A percentile compares a stretch with the other conserved stretches of the same genome.
These are phyloP conservation scores for Mucuna pruriens DNA, from an alignment of 306 rosid species.

Conservation along the genomic window DNA sequence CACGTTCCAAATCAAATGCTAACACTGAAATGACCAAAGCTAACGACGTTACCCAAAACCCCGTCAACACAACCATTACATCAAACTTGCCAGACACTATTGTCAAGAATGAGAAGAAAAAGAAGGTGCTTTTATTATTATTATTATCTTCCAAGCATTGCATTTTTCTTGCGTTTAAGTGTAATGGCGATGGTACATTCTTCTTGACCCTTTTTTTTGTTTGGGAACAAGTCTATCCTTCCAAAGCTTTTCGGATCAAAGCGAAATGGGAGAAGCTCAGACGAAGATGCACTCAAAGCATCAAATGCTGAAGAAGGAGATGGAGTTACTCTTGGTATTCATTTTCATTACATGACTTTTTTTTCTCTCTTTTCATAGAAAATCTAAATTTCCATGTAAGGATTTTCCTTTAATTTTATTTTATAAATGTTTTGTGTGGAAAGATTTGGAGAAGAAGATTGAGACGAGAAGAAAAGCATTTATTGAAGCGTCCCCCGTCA, in stretches of 20 bases:
- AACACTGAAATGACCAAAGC: slow-evolving; percentile 55
- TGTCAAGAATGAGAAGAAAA: slow-evolving; percentile 62
- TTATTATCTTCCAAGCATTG: not conserved
- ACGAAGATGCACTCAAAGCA: slow-evolving; percentile 52
- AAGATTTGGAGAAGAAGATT: slow-evolving; percentile 62
- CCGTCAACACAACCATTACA: not conserved
- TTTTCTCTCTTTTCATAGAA: not conserved
- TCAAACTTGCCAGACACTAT: slow-evolving; percentile 36
- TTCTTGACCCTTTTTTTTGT: not conserved
- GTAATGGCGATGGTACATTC: not conserved
- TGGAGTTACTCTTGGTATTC: slow-evolving; percentile 54
- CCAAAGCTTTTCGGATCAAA: slow-evolving; percentile 83
- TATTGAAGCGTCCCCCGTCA: slow-evolving; percentile 48
- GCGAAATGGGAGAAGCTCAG: slow-evolving; percentile 55
- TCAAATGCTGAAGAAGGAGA: slow-evolving; percentile 46
- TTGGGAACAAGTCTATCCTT: slow-evolving; percentile 59
- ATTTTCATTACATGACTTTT: not conserved
- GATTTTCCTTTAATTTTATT: not conserved
- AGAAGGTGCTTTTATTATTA: slow-evolving; percentile 46
- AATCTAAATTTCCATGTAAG: not conserved
- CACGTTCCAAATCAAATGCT: slow-evolving; percentile 42
- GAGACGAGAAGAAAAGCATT: slow-evolving; percentile 63
- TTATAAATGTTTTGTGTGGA: not conserved
- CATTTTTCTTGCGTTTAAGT: not conserved
- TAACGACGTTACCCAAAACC: slow-evolving; percentile 13